Evolutionary conservation across 305 asterid genomes (phyloP).

Genomic region (Fraxinus velutina): DNA sequence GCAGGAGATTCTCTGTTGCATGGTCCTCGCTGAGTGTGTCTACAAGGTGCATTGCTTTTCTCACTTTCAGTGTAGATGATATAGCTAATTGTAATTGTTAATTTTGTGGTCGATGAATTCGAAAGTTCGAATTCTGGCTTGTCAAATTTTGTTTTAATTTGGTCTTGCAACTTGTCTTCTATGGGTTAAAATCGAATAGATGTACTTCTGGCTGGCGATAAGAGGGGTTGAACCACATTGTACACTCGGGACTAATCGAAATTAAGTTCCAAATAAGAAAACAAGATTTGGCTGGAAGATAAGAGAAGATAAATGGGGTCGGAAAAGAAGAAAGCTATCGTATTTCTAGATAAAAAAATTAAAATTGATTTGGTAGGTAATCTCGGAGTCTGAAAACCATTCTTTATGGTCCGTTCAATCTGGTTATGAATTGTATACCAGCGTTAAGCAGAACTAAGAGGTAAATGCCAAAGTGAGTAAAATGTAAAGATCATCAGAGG

Average conservation of each 20-base stretch:
- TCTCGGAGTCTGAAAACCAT: not conserved
- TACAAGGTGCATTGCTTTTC: conserved; percentile 58
- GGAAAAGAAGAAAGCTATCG: not conserved
- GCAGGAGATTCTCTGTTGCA: conserved; percentile 93
- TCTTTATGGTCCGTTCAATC: not conserved
- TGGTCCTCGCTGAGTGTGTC: conserved; percentile 96
- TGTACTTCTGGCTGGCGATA: conserved; percentile 3
- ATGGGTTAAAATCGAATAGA: not conserved
- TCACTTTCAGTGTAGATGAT: not conserved
- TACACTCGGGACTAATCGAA: not conserved
- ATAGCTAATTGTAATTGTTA: not conserved
- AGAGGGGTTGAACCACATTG: not conserved
- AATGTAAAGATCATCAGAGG: not conserved
- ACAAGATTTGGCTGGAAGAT: not conserved
- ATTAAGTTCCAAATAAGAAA: conserved; percentile 2
- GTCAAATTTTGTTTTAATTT: conserved; percentile 1
- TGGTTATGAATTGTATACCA: not conserved
- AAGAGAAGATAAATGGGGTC: conserved; percentile 2
- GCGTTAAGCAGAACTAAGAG: not conserved
- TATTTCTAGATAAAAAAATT: not conserved
- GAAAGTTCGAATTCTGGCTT: not conserved
- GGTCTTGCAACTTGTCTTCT: conserved; percentile 4
- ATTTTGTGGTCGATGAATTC: conserved; percentile 12
- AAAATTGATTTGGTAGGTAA: not conserved
- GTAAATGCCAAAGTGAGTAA: not conserved